A percentile compares a stretch with the other conserved stretches of the same genome.
These are phyloP conservation scores for Aspergillus leporis DNA, from an alignment of 495 filamentous ascomycete genomes.

Conservation along the genomic window DNA sequence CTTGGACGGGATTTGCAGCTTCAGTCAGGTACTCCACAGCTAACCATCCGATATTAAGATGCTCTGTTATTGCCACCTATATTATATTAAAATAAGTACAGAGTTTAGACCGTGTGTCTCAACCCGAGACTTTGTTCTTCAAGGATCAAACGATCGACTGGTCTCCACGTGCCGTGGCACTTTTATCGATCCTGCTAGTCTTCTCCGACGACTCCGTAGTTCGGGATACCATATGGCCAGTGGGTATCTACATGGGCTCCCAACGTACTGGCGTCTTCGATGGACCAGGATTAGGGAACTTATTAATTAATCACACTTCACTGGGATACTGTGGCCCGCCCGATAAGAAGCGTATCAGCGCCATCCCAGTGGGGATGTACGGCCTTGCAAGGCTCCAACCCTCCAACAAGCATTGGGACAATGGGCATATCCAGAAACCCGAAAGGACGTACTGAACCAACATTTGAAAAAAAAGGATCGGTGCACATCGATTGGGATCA, in stretches of 20 bases:
- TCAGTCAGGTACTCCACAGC: neutral
- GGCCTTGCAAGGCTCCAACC: neutral
- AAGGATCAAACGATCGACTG: constrained; percentile 25
- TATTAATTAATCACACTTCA: neutral
- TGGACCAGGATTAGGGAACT: constrained; percentile 1
- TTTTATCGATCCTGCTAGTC: constrained; percentile 32
- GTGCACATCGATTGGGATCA: neutral
- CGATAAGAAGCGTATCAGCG: neutral
- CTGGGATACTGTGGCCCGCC: neutral
- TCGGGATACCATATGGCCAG: constrained; percentile 6
- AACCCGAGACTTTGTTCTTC: constrained; percentile 6
- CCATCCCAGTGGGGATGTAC: neutral
- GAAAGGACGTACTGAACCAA: neutral
- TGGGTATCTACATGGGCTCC: constrained; percentile 6
- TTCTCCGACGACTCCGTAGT: constrained; percentile 7
- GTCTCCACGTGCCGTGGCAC: constrained; percentile 28
- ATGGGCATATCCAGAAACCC: no score
- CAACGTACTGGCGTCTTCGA: neutral
- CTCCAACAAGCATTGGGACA: no score
- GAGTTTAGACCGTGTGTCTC: constrained; percentile 5
- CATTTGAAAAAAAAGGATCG: neutral
- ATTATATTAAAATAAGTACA: neutral
- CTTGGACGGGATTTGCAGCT: neutral
- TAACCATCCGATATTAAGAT: neutral
- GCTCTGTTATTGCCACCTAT: neutral